Percentiles rank a stretch among this genome's conserved stretches.
These are phyloP conservation scores for Patellifolia procumbens DNA, from an alignment of 179 eudicot species.

Conservation along the genomic window DNA sequence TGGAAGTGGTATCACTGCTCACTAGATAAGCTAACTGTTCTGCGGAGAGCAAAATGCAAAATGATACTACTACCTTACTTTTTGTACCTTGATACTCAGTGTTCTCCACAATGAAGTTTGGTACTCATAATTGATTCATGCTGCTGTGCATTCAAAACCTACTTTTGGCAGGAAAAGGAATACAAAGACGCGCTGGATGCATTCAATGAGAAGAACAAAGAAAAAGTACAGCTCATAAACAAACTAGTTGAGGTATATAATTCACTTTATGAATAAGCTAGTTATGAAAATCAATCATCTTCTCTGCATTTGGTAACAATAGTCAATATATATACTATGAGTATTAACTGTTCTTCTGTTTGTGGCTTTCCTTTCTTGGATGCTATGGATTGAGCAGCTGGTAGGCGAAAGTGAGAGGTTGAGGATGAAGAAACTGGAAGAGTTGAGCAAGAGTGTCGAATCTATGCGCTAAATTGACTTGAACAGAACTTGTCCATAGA, in stretches of 20 bases:
- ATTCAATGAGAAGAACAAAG: conserved; percentile 94
- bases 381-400: conserved; percentile 48
- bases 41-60: no score
- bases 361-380: not conserved
- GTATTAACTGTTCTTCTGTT: not conserved
- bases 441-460: conserved; percentile 91
- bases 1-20: no score
- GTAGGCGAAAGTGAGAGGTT: conserved; percentile 81
- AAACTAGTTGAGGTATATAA: conserved; percentile 82
- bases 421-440: conserved; percentile 92
- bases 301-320: not conserved
- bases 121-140: no score
- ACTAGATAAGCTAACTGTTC: no score
- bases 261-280: conserved; percentile 4
- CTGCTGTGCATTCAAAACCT: not conserved
- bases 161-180: conserved; percentile 61
- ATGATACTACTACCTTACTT: no score
- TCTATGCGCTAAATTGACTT: conserved; percentile 39
- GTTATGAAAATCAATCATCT: not conserved
- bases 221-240: conserved; percentile 79
- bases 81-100: no score
- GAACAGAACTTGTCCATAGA: conserved; percentile 32
- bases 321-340: conserved; percentile 16
- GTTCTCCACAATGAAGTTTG: no score
- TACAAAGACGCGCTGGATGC: conserved; percentile 88